phyloP scores from a whole-genome alignment of 768 basidiomycete species.

The Lactifluus volemus region DNA sequence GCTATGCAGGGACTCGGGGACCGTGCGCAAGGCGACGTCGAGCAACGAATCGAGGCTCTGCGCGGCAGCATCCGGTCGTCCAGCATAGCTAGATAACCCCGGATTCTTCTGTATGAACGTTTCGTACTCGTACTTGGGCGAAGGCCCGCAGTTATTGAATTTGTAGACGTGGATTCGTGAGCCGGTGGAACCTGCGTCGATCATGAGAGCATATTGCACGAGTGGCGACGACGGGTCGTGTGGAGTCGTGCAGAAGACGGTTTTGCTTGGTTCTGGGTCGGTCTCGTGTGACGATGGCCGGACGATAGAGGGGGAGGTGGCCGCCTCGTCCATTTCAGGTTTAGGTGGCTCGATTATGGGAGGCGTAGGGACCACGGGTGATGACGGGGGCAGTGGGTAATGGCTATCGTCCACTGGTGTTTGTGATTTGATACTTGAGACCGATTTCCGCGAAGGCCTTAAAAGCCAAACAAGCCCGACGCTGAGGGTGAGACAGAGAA shows the following conservation, averaged over 20 bases:
- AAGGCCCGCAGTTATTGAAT: conserved; percentile 80
- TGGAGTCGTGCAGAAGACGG: conserved; percentile 60
- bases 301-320: background rate
- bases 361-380: background rate
- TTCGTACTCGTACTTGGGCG: conserved; percentile 85
- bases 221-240: conserved; percentile 42
- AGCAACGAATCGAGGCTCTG: conserved; percentile 69
- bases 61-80: conserved; percentile 61
- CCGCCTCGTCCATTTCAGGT: background rate
- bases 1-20: conserved; percentile 52
- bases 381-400: background rate
- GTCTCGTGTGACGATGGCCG: conserved; percentile 53
- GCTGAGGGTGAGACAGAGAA: conserved; percentile 46
- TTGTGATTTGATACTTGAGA: conserved; percentile 21
- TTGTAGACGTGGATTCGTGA: conserved; percentile 98
- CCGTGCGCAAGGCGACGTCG: conserved; percentile 68
- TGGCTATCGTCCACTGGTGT: background rate
- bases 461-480: conserved; percentile 60
- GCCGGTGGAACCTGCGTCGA: conserved; percentile 97
- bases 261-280: conserved; percentile 66
- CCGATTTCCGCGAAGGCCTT: conserved; percentile 37
- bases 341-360: background rate
- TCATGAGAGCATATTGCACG: conserved; percentile 92
- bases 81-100: conserved; percentile 61
- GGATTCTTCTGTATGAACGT: conserved; percentile 78